Conservation (phyloP, 768 basidiomycete species). For the Infundibulicybe gibba region DNA sequence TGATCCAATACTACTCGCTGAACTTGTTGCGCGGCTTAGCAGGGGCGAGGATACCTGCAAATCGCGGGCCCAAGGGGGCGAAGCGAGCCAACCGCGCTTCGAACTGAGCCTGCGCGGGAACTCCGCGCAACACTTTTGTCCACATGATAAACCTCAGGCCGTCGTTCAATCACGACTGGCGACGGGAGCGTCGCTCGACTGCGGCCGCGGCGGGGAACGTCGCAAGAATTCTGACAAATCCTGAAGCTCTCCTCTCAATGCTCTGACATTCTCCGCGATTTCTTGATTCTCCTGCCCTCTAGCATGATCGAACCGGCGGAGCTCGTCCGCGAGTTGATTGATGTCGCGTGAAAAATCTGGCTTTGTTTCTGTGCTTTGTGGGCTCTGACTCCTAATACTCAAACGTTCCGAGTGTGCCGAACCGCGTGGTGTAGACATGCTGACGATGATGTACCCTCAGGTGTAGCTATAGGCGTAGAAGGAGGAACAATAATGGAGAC, state of each 20-base stretch:
- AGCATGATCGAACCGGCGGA: conserved; percentile 49
- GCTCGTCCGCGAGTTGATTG: conserved; percentile 49
- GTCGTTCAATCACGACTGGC: conserved; percentile 1
- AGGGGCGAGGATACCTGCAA: conserved; percentile 19
- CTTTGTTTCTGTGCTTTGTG: conserved; percentile 42
- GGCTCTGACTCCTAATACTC: conserved; percentile 25
- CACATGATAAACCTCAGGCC: neutral
- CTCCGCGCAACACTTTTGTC: too few relatives aligned
- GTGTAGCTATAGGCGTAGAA: conserved; percentile 24
- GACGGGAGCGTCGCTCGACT: neutral
- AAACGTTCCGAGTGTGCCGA: conserved; percentile 29
- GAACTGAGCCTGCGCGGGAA: conserved; percentile 2
- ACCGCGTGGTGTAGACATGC: conserved; percentile 36
- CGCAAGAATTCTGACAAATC: conserved; percentile 58
- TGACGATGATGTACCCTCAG: conserved; percentile 34
- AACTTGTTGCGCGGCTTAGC: conserved; percentile 34
- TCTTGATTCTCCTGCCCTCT: conserved; percentile 64
- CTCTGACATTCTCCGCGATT: conserved; percentile 62
- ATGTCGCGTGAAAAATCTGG: conserved; percentile 48
- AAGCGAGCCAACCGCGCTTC: conserved; percentile 31
- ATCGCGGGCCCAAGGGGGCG: conserved; percentile 17
- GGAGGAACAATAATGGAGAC: neutral
- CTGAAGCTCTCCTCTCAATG: conserved; percentile 65
- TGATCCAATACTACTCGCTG: conserved; percentile 36
- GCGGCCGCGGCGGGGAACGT: conserved; percentile 29